Evolutionary conservation across 83 land plant genomes (phyloP).

Genomic region (Diphasiastrum complanatum): DNA sequence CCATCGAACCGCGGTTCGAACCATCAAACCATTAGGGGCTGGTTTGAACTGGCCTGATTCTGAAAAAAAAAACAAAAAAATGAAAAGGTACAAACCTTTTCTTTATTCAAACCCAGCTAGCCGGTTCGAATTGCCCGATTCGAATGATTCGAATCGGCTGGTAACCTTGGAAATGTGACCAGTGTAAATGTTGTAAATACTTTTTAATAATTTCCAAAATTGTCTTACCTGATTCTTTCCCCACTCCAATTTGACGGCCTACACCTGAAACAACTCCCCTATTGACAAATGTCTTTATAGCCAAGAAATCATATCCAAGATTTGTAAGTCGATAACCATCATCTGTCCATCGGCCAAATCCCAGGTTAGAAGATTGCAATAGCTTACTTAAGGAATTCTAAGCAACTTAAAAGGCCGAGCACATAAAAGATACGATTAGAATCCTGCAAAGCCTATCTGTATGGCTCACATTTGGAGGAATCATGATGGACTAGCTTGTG

Average conservation of each 20-base stretch:
- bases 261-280: conserved; percentile 85
- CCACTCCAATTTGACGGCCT: conserved; percentile 95
- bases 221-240: conserved; percentile 97
- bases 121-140: no score
- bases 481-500: conserved; percentile 90
- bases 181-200: no score
- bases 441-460: not conserved
- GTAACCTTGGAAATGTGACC: no score
- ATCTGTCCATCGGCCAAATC: conserved; percentile 39
- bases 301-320: conserved; percentile 94
- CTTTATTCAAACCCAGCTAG: no score
- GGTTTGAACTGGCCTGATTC: no score
- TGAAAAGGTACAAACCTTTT: no score
- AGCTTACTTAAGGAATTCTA: not conserved
- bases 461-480: conserved; percentile 67
- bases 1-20: no score
- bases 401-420: not conserved
- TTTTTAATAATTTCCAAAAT: no score
- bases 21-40: no score
- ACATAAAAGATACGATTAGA: conserved; percentile 5
- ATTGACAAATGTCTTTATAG: conserved; percentile 93
- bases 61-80: no score
- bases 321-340: conserved; percentile 93
- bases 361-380: not conserved
- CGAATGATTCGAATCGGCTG: no score